Evolutionary conservation across 148 eudicot species (phyloP).

Genomic region (Fagopyrum esculentum): DNA sequence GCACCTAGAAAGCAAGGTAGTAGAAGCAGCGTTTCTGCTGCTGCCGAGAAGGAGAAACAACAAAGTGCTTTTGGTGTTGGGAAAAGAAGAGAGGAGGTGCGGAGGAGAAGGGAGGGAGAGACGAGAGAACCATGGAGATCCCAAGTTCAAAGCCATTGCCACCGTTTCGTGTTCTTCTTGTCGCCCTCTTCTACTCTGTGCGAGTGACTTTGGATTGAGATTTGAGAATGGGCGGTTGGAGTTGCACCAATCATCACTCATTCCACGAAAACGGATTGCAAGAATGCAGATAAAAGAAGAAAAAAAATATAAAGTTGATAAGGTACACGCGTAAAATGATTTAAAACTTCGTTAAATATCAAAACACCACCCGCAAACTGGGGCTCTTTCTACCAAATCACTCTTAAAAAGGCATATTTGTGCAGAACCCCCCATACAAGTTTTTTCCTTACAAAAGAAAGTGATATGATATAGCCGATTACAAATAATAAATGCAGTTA

Average conservation of each 20-base stretch:
- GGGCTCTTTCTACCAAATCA: too few species aligned
- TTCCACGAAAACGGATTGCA: too few species aligned
- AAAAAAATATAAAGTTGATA: too few species aligned
- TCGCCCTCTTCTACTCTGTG: neutral
- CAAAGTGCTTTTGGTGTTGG: conserved; percentile 13
- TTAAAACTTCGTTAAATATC: too few species aligned
- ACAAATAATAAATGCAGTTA: too few species aligned
- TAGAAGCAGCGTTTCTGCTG: neutral
- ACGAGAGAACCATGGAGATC: conserved; percentile 26
- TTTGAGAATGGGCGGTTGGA: conserved; percentile 10
- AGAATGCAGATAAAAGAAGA: too few species aligned
- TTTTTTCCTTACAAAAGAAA: too few species aligned
- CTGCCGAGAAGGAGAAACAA: conserved; percentile 20
- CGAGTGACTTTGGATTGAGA: neutral
- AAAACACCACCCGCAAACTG: too few species aligned
- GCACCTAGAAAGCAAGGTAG: conserved; percentile 9
- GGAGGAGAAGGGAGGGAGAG: conserved; percentile 17
- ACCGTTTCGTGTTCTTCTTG: neutral
- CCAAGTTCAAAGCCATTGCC: conserved; percentile 26
- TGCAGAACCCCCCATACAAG: too few species aligned
- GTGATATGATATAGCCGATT: too few species aligned
- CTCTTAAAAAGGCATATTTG: too few species aligned
- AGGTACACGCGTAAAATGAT: too few species aligned
- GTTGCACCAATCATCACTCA: neutral
- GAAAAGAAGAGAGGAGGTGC: conserved; percentile 8